phyloP scores from a whole-genome alignment of 2,329 filamentous ascomycete genomes.

The Penicillium paneum region DNA sequence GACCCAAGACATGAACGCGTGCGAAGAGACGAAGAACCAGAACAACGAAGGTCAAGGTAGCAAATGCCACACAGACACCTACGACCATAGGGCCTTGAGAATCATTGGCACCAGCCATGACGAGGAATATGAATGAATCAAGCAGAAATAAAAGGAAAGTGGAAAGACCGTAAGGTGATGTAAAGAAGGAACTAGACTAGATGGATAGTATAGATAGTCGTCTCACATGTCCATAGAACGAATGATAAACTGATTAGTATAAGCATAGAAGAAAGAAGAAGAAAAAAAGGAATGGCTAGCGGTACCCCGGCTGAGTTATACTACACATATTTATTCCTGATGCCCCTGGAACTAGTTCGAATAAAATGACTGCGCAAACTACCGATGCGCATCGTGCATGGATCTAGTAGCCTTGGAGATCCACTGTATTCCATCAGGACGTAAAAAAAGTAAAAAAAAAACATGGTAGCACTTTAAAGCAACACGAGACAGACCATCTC shows the following conservation, averaged over 20 bases:
- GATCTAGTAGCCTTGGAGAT: slow-evolving; percentile 1
- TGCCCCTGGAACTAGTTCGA: not conserved
- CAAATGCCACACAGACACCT: slow-evolving; percentile 39
- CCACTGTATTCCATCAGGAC: not conserved
- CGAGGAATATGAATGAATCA: slow-evolving; percentile 10
- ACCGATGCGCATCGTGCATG: slow-evolving; percentile 1
- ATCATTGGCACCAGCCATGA: slow-evolving; percentile 19
- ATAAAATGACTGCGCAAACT: not conserved
- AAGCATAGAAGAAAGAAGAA: not conserved
- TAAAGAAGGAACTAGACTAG: not conserved
- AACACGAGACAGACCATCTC: not conserved
- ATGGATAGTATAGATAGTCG: not conserved
- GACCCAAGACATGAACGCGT: slow-evolving; percentile 37
- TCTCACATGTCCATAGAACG: slow-evolving; percentile 1
- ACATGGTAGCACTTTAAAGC: not conserved
- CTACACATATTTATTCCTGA: not conserved
- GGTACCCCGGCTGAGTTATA: not conserved
- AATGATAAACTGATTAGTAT: not conserved
- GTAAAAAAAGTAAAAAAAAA: not conserved
- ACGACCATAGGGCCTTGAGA: slow-evolving; percentile 35
- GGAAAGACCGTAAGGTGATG: not conserved
- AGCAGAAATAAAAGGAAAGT: not conserved
- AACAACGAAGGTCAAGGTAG: slow-evolving; percentile 38
- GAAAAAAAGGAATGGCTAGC: not conserved
- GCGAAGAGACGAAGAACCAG: slow-evolving; percentile 41